phyloP scores from a whole-genome alignment of 78 protist genomes.

The Mastigamoeba balamuthi region DNA sequence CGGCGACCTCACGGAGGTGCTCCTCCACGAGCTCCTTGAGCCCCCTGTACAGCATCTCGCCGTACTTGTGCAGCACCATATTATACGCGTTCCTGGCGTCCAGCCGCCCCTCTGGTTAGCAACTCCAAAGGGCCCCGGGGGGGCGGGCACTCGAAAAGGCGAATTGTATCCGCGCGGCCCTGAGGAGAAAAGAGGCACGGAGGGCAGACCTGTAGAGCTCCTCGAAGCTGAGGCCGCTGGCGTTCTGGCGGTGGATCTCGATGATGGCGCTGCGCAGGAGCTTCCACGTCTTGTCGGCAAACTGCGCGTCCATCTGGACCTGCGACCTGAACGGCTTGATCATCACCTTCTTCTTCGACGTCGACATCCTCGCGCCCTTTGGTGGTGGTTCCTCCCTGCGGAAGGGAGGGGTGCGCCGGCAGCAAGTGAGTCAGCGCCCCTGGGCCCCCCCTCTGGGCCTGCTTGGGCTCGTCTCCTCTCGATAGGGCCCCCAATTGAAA shows the following conservation, averaged over 20 bases:
- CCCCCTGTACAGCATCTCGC: slow-evolving; percentile 66
- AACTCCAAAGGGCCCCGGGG: too few relatives aligned
- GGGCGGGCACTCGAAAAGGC: not conserved
- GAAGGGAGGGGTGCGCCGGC: too few relatives aligned
- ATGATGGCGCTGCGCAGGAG: slow-evolving; percentile 51
- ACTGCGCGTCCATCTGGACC: not conserved
- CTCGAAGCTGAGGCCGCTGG: slow-evolving; percentile 72
- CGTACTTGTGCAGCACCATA: slow-evolving; percentile 76
- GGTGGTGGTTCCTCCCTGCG: too few relatives aligned
- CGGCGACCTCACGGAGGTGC: slow-evolving; percentile 39
- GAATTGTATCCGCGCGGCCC: not conserved
- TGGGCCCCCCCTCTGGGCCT: too few relatives aligned
- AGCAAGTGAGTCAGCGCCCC: too few relatives aligned
- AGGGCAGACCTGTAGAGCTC: slow-evolving; percentile 59
- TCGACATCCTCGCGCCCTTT: too few relatives aligned
- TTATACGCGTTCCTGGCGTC: slow-evolving; percentile 79
- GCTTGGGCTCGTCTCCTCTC: too few relatives aligned
- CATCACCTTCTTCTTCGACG: too few relatives aligned
- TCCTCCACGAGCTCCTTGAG: slow-evolving; percentile 26
- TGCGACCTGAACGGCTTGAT: not conserved
- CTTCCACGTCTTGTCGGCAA: slow-evolving; percentile 41
- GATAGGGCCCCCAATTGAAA: too few relatives aligned
- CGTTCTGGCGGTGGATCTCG: slow-evolving; percentile 66
- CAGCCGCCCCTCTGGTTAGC: too few relatives aligned
- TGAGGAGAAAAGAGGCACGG: not conserved